phyloP scores from a whole-genome alignment of 2,329 filamentous ascomycete genomes.

The Colletotrichum sp. region DNA sequence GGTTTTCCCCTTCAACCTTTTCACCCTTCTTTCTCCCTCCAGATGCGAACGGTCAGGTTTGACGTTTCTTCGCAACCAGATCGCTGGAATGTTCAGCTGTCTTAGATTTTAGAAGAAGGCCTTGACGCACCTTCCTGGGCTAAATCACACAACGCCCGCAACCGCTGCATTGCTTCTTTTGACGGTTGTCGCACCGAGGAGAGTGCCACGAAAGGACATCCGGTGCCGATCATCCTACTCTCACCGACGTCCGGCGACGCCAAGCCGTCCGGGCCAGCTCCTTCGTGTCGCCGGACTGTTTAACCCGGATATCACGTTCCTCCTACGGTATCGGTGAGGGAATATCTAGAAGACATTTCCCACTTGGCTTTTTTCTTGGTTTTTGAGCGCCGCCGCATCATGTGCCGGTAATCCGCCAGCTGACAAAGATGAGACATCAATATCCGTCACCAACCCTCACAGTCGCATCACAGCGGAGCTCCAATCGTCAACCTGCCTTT shows the following conservation, averaged over 20 bases:
- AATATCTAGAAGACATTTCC: neutral
- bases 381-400: neutral
- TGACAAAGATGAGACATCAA: neutral
- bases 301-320: neutral
- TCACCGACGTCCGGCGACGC: neutral
- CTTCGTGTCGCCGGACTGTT: neutral
- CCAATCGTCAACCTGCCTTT: neutral
- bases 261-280: neutral
- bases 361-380: neutral
- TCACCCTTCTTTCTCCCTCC: neutral
- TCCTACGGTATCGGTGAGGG: neutral
- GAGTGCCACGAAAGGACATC: neutral
- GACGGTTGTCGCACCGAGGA: neutral
- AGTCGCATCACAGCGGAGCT: neutral
- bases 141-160: neutral
- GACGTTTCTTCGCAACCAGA: neutral
- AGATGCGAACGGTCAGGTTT: neutral
- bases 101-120: neutral
- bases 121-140: neutral
- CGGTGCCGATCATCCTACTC: neutral
- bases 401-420: neutral
- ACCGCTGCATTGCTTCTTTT: neutral
- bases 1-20: neutral
- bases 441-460: neutral
- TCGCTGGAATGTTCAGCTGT: neutral